A percentile compares a stretch with the other conserved stretches of the same genome.
Conservation (phyloP, 2,329 filamentous ascomycete genomes). For the Zymoseptoria pseudotritici region DNA sequence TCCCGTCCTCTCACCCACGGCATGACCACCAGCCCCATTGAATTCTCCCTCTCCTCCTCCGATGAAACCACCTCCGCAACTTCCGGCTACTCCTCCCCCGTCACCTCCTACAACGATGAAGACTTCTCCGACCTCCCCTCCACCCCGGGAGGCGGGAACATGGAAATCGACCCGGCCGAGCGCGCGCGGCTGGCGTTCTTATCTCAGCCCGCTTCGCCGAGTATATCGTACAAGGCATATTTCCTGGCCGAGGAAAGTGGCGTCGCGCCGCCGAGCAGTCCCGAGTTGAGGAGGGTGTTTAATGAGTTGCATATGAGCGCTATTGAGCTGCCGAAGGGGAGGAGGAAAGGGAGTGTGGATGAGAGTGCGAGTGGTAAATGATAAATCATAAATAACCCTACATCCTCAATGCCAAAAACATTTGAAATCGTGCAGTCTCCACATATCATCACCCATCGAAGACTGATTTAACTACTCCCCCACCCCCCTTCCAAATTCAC, state of each 20-base stretch:
- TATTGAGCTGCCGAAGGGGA: slow-evolving; percentile 4
- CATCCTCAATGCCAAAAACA: neutral
- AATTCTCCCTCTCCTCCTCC: slow-evolving; percentile 13
- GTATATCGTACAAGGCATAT: slow-evolving; percentile 15
- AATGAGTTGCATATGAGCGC: slow-evolving; percentile 14
- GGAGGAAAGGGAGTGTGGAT: neutral
- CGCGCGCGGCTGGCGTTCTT: slow-evolving; percentile 8
- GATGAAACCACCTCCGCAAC: slow-evolving; percentile 9
- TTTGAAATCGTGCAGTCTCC: neutral
- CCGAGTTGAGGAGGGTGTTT: slow-evolving; percentile 8
- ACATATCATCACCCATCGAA: too few species aligned
- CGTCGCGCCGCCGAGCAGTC: slow-evolving; percentile 7
- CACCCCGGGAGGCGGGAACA: slow-evolving; percentile 1
- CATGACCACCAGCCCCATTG: neutral
- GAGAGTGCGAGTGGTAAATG: neutral
- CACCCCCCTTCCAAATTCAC: too few species aligned
- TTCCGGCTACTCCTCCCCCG: slow-evolving; percentile 17
- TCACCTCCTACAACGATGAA: slow-evolving; percentile 17
- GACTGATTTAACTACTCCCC: too few species aligned
- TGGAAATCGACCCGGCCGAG: slow-evolving; percentile 6
- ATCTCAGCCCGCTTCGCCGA: slow-evolving; percentile 17
- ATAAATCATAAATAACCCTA: neutral
- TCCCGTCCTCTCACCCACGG: neutral
- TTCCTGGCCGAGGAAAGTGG: neutral
- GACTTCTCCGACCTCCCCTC: slow-evolving; percentile 6